Evolutionary conservation across 345 rosid species (phyloP).

Genomic region (Limnanthes douglasii): DNA sequence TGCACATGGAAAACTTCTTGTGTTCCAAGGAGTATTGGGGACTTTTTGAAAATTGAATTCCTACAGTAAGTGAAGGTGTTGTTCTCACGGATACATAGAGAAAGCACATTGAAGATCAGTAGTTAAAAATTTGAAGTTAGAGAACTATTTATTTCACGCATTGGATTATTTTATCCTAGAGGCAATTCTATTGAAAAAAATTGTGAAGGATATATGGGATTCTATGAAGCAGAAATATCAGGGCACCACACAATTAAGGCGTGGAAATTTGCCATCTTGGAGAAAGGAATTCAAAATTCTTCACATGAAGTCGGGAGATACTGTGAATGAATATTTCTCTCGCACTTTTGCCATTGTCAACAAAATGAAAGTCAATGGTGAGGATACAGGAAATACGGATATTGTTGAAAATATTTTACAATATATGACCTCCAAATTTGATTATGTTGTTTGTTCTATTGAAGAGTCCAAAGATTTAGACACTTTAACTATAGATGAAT

Average conservation of each 20-base stretch:
- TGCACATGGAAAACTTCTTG: background rate
- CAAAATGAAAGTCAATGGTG: too few relatives aligned
- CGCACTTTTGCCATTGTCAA: too few relatives aligned
- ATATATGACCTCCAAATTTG: too few relatives aligned
- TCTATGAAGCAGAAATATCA: too few relatives aligned
- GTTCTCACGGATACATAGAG: background rate
- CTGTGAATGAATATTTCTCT: too few relatives aligned
- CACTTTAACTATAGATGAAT: background rate
- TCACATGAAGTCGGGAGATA: too few relatives aligned
- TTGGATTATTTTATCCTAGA: background rate
- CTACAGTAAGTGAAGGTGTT: background rate
- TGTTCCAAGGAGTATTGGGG: too few relatives aligned
- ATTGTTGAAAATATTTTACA: too few relatives aligned
- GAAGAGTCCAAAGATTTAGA: too few relatives aligned
- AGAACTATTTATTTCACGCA: background rate
- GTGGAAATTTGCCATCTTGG: conserved; percentile 1
- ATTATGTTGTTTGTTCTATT: too few relatives aligned
- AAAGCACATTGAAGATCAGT: background rate
- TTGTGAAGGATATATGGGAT: too few relatives aligned
- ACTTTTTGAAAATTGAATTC: background rate
- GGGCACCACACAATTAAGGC: background rate
- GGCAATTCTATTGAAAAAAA: background rate
- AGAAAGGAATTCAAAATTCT: too few relatives aligned
- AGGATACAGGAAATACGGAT: background rate
- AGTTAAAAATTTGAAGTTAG: background rate